phyloP scores from a whole-genome alignment of 805 yeast species.

The Scheffersomyces stipitis region DNA sequence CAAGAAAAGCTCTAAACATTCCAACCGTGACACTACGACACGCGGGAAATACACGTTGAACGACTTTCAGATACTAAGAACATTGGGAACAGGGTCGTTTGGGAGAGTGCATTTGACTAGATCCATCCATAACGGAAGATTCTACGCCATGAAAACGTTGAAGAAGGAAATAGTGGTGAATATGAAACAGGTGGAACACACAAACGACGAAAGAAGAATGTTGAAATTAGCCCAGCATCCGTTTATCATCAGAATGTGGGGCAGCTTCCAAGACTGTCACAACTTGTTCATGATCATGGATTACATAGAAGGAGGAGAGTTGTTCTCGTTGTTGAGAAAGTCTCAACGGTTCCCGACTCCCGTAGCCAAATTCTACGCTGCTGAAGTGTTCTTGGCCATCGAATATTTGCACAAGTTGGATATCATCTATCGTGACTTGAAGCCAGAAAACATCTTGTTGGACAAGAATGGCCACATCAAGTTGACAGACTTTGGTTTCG shows the following conservation, averaged over 20 bases:
- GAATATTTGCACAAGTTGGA: constrained; percentile 60
- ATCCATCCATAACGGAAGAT: constrained; percentile 58
- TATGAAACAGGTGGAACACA: constrained; percentile 64
- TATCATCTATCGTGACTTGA: constrained; percentile 59
- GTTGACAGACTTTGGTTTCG: constrained; percentile 62
- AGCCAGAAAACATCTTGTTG: constrained; percentile 59
- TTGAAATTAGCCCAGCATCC: constrained; percentile 59
- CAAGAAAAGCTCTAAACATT: constrained; percentile 8
- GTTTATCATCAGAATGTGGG: constrained; percentile 63
- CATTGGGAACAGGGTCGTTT: constrained; percentile 62
- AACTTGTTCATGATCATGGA: constrained; percentile 65
- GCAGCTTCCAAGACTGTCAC: constrained; percentile 60
- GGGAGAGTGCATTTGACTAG: constrained; percentile 61
- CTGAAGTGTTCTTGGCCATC: constrained; percentile 58
- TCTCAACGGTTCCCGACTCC: constrained; percentile 62
- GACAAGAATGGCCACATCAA: constrained; percentile 62
- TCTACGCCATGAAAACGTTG: constrained; percentile 59
- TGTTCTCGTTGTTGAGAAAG: constrained; percentile 54
- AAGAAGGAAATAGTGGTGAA: constrained; percentile 57
- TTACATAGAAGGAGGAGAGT: constrained; percentile 64
- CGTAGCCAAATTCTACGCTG: constrained; percentile 63
- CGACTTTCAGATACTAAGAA: constrained; percentile 57
- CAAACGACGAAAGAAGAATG: constrained; percentile 63
- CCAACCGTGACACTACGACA: constrained; percentile 36
- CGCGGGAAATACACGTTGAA: constrained; percentile 57